Evolutionary conservation across 352 stramenopile genomes (phyloP).

Genomic region (Globisporangium viniferum): DNA sequence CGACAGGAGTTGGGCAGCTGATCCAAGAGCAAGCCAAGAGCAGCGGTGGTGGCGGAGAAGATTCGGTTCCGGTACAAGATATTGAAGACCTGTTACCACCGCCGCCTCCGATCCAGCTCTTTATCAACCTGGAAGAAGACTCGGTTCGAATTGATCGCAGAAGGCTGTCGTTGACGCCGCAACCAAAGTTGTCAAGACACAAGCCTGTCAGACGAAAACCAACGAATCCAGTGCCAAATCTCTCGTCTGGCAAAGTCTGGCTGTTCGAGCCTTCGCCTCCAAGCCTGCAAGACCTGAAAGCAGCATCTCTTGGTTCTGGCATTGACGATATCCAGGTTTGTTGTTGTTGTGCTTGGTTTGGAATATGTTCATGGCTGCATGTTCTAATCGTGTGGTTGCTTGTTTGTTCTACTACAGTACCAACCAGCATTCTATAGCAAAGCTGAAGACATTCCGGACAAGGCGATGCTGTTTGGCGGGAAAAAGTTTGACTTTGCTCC

Average conservation of each 20-base stretch:
- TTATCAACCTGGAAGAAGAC: constrained; percentile 40
- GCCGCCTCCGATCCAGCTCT: constrained; percentile 26
- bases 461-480: constrained; percentile 72
- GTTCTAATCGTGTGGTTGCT: not conserved
- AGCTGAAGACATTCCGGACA: constrained; percentile 56
- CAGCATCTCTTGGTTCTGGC: constrained; percentile 39
- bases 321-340: constrained; percentile 43
- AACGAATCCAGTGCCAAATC: not conserved
- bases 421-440: constrained; percentile 53
- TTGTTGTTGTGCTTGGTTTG: not conserved
- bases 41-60: constrained; percentile 23
- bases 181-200: constrained; percentile 22
- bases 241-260: constrained; percentile 32
- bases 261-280: constrained; percentile 43
- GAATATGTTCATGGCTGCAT: not conserved
- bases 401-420: constrained; percentile 30
- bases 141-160: constrained; percentile 34
- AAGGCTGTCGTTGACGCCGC: constrained; percentile 44
- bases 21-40: not conserved
- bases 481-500: constrained; percentile 62
- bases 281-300: constrained; percentile 35
- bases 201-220: not conserved
- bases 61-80: constrained; percentile 39
- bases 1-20: not conserved
- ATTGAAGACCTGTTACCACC: constrained; percentile 67